Conservation (phyloP, 805 yeast genomes). For the Wickerhamomyces chaumierensis region DNA sequence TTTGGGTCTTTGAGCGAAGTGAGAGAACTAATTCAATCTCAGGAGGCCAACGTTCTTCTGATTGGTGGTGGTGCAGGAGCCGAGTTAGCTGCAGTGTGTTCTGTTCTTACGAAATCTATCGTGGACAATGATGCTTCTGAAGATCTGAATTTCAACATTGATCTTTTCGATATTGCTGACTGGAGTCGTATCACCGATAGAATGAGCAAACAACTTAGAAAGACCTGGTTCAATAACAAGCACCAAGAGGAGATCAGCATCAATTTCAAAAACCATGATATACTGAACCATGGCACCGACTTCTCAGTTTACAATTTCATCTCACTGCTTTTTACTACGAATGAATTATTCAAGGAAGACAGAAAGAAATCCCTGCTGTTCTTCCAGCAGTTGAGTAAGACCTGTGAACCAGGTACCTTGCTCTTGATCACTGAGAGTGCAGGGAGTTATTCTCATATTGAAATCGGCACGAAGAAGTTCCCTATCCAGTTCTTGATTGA, state of each 20-base stretch:
- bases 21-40: constrained; percentile 21
- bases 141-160: constrained; percentile 28
- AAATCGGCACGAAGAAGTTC: constrained; percentile 64
- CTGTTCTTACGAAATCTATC: constrained; percentile 34
- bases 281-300: constrained; percentile 21
- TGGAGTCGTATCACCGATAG: constrained; percentile 49
- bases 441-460: constrained; percentile 76
- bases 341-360: constrained; percentile 69
- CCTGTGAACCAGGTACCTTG: constrained; percentile 45
- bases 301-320: constrained; percentile 34
- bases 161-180: constrained; percentile 67
- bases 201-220: constrained; percentile 31
- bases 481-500: constrained; percentile 78
- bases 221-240: constrained; percentile 42
- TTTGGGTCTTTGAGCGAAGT: constrained; percentile 41
- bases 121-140: constrained; percentile 8
- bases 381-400: constrained; percentile 37
- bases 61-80: constrained; percentile 91
- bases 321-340: constrained; percentile 75
- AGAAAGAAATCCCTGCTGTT: constrained; percentile 48
- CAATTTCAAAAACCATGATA: constrained; percentile 24
- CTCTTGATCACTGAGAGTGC: constrained; percentile 78
- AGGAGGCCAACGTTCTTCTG: constrained; percentile 35
- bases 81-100: constrained; percentile 53
- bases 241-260: constrained; percentile 20